phyloP scores from a whole-genome alignment of 2,329 filamentous ascomycete species.

The Trichophyton benhamiae region DNA sequence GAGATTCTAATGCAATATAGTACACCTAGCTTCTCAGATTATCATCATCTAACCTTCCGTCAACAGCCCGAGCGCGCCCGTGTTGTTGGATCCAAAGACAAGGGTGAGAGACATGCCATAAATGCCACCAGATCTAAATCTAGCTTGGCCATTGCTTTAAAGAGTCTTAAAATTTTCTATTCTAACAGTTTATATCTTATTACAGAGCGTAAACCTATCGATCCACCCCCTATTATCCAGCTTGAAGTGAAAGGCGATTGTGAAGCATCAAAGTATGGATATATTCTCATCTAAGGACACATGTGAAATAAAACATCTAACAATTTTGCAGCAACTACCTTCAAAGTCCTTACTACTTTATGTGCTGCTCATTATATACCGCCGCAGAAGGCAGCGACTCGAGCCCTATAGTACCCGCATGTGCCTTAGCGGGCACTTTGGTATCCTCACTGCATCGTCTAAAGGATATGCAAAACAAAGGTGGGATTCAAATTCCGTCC shows the following conservation, averaged over 20 bases:
- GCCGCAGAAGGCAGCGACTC: constrained; percentile 34
- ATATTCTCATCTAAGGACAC: not conserved
- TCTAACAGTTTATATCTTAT: not conserved
- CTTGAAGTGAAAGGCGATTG: constrained; percentile 42
- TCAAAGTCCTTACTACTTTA: constrained; percentile 54
- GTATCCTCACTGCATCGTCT: constrained; percentile 72
- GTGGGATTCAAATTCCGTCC: constrained; percentile 23
- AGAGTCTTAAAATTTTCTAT: not conserved
- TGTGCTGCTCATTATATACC: constrained; percentile 45
- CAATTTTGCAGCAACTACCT: constrained; percentile 42
- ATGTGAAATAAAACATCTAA: not conserved
- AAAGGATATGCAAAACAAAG: constrained; percentile 61
- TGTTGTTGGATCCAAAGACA: constrained; percentile 61
- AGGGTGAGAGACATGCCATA: constrained; percentile 40
- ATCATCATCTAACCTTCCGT: constrained; percentile 47
- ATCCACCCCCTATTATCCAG: constrained; percentile 71
- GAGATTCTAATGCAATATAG: not conserved
- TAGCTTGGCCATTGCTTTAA: not conserved
- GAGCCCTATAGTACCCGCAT: constrained; percentile 34
- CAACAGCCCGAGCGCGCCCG: constrained; percentile 57
- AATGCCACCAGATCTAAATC: not conserved
- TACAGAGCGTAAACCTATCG: constrained; percentile 69
- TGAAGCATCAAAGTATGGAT: constrained; percentile 48
- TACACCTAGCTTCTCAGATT: constrained; percentile 12
- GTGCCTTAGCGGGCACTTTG: constrained; percentile 56